These are phyloP conservation scores for Cystobasidium onofrii DNA, from an alignment of 768 basidiomycete genomes.

Conservation along the genomic window DNA sequence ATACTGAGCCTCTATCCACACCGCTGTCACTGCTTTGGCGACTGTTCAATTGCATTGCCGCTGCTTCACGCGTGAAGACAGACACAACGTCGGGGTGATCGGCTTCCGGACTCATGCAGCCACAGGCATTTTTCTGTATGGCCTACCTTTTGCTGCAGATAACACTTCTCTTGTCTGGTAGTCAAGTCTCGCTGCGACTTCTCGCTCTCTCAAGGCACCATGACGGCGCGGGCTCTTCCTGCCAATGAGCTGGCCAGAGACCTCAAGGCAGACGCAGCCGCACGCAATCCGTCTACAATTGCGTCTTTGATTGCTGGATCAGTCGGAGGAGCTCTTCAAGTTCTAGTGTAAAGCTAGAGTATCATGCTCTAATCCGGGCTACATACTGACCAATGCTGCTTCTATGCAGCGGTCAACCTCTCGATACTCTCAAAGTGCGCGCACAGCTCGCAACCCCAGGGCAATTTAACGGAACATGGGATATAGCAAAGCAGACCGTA, in stretches of 20 bases:
- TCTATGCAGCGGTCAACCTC: constrained; percentile 26
- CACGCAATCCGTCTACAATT: constrained; percentile 13
- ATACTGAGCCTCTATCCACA: not conserved
- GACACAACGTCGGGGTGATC: not conserved
- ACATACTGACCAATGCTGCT: not conserved
- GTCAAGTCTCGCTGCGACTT: no score
- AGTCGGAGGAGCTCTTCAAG: constrained; percentile 84
- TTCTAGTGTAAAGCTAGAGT: constrained; percentile 53
- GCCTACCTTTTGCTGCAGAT: no score
- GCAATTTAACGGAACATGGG: constrained; percentile 77
- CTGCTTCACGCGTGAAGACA: not conserved
- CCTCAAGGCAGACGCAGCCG: not conserved
- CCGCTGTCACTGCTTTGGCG: not conserved
- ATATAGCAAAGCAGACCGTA: constrained; percentile 73
- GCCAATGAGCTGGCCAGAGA: not conserved
- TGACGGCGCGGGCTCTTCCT: constrained; percentile 5
- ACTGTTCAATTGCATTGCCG: not conserved
- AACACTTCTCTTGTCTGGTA: no score
- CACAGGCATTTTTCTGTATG: no score
- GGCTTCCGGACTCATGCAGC: not conserved
- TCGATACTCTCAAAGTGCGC: constrained; percentile 44
- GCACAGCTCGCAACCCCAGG: constrained; percentile 48
- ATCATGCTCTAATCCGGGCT: not conserved
- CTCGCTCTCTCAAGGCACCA: not conserved
- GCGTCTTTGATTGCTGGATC: constrained; percentile 25